phyloP scores from a whole-genome alignment of 2,329 filamentous ascomycete species.

The Lasiodiplodia citricola region DNA sequence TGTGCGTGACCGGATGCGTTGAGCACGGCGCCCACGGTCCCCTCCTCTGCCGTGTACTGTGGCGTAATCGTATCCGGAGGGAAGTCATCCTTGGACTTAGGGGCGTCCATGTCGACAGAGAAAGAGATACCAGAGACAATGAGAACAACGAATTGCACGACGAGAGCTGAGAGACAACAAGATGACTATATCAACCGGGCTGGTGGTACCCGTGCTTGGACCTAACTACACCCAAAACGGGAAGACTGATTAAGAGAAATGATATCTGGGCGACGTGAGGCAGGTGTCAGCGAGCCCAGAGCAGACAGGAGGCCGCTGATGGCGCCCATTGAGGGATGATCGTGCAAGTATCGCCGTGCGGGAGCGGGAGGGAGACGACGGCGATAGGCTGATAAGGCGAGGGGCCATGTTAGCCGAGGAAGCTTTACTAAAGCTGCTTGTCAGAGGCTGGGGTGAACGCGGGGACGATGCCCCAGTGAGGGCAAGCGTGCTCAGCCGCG shows the following conservation, averaged over 20 bases:
- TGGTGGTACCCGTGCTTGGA: not conserved
- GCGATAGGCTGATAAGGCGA: slow-evolving; percentile 19
- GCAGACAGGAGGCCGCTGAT: slow-evolving; percentile 13
- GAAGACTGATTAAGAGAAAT: not conserved
- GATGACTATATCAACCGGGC: slow-evolving; percentile 4
- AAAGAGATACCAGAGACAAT: not conserved
- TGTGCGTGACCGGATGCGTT: slow-evolving; percentile 59
- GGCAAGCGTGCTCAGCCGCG: not conserved
- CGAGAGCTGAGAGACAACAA: not conserved
- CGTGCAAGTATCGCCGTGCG: slow-evolving; percentile 1
- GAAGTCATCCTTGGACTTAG: slow-evolving; percentile 15
- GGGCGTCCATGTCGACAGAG: slow-evolving; percentile 8
- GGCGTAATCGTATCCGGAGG: not conserved
- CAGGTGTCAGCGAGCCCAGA: not conserved
- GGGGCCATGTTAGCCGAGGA: slow-evolving; percentile 6
- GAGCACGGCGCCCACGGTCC: slow-evolving; percentile 44
- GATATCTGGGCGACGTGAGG: slow-evolving; percentile 1
- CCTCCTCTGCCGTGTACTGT: slow-evolving; percentile 27
- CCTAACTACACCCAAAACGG: not conserved
- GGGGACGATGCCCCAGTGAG: slow-evolving; percentile 8
- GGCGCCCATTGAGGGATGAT: slow-evolving; percentile 15
- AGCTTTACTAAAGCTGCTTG: slow-evolving; percentile 18
- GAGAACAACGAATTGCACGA: not conserved
- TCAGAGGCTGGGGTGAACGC: slow-evolving; percentile 2
- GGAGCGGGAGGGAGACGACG: not conserved